phyloP scores from a whole-genome alignment of 2,329 filamentous ascomycete species.

The Penicillium sp. region DNA sequence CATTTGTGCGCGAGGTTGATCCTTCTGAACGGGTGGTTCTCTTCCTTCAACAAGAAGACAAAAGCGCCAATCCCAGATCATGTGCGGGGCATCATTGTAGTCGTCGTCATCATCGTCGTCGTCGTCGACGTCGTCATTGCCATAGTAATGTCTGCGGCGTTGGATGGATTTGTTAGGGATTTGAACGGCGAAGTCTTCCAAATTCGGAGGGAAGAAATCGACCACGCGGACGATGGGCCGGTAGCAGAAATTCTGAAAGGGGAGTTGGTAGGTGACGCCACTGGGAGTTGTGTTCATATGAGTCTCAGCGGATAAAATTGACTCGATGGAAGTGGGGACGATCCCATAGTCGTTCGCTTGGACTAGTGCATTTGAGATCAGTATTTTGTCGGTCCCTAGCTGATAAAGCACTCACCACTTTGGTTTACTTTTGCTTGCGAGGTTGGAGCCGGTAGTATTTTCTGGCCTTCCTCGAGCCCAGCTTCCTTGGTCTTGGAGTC shows the following conservation, averaged over 20 bases:
- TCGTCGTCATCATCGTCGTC: too few species aligned
- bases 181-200: constrained; percentile 64
- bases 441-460: constrained; percentile 17
- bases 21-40: constrained; percentile 39
- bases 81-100: constrained; percentile 17
- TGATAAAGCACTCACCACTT: neutral
- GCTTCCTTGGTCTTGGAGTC: constrained; percentile 25
- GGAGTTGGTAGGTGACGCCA: constrained; percentile 48
- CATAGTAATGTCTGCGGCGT: constrained; percentile 28
- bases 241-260: constrained; percentile 70
- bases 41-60: constrained; percentile 67
- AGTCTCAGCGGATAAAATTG: constrained; percentile 46
- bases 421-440: constrained; percentile 23
- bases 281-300: constrained; percentile 45
- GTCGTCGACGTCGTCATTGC: too few species aligned
- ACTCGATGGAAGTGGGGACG: constrained; percentile 37
- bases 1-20: constrained; percentile 46
- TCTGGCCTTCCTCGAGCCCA: constrained; percentile 30
- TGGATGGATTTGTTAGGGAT: constrained; percentile 46
- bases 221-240: constrained; percentile 67
- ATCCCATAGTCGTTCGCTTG: constrained; percentile 43
- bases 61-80: constrained; percentile 77
- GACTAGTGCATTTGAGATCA: constrained; percentile 36
- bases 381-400: neutral
- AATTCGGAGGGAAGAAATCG: constrained; percentile 65